Percentiles rank a stretch among this genome's conserved stretches.
These are phyloP conservation scores for Knoxdaviesia proteae DNA, from an alignment of 2,329 filamentous ascomycete genomes.

Conservation along the genomic window DNA sequence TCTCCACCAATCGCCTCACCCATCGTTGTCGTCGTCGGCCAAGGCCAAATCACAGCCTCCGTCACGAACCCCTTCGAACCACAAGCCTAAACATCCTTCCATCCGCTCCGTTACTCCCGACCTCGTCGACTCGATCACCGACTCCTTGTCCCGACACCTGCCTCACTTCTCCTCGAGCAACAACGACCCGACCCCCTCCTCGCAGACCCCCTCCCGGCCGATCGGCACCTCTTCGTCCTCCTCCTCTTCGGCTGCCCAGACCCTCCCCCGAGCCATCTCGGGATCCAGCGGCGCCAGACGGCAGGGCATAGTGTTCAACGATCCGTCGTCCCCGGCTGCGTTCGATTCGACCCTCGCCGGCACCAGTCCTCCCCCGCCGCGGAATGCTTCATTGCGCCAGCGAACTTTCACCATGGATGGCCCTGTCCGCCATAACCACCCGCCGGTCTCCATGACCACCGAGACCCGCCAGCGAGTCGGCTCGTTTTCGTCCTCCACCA, in stretches of 20 bases:
- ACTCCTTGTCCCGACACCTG: conserved; percentile 8
- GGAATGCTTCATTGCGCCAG: conserved; percentile 16
- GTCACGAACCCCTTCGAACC: no score
- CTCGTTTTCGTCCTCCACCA: conserved; percentile 41
- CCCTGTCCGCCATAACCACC: conserved; percentile 24
- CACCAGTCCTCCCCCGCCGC: conserved; percentile 14
- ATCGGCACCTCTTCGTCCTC: conserved; percentile 6
- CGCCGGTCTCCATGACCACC: conserved; percentile 13
- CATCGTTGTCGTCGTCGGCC: background rate
- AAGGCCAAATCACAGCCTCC: conserved; percentile 7
- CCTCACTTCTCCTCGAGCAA: background rate
- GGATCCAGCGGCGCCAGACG: conserved; percentile 19
- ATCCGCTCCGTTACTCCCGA: conserved; percentile 51
- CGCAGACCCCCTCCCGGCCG: conserved; percentile 4
- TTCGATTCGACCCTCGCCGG: conserved; percentile 19
- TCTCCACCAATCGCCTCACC: conserved; percentile 1
- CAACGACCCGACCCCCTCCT: conserved; percentile 1
- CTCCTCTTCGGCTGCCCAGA: background rate
- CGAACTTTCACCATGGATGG: conserved; percentile 39
- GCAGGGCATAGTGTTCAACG: conserved; percentile 40
- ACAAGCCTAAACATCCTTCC: conserved; percentile 6
- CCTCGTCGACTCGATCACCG: conserved; percentile 12
- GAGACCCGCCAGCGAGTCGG: conserved; percentile 45
- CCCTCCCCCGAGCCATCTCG: conserved; percentile 9
- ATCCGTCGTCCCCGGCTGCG: conserved; percentile 25